Conservation (phyloP, 371 early-diverging fungal species). For the Mortierella sp. region DNA sequence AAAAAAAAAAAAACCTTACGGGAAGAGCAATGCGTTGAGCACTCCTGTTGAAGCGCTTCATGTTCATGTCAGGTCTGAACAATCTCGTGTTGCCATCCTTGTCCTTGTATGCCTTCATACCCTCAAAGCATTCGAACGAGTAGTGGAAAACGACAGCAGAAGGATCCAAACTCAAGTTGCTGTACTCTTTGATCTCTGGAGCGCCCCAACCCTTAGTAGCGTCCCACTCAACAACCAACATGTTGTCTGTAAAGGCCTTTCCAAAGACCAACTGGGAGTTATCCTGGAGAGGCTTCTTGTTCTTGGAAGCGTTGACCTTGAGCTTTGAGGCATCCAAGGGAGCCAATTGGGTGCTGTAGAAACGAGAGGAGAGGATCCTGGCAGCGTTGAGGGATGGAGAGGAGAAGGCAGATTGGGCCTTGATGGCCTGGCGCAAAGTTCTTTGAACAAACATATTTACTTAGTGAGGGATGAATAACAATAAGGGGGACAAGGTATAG, state of each 20-base stretch:
- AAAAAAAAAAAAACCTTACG: slow-evolving; percentile 56
- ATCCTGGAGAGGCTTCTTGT: slow-evolving; percentile 74
- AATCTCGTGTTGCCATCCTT: slow-evolving; percentile 84
- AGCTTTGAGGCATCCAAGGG: slow-evolving; percentile 63
- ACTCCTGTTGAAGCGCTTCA: slow-evolving; percentile 83
- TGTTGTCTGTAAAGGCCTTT: slow-evolving; percentile 93
- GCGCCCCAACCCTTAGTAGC: slow-evolving; percentile 82
- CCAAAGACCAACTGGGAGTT: slow-evolving; percentile 92
- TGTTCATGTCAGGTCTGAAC: slow-evolving; percentile 94
- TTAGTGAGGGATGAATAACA: neutral
- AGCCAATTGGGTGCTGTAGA: slow-evolving; percentile 33
- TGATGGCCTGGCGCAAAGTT: slow-evolving; percentile 49
- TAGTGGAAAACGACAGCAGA: slow-evolving; percentile 95
- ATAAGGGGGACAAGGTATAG: neutral
- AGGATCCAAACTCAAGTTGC: slow-evolving; percentile 85
- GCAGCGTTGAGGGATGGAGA: slow-evolving; percentile 25
- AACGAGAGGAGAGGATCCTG: slow-evolving; percentile 46
- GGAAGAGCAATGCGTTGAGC: slow-evolving; percentile 88
- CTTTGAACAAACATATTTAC: slow-evolving; percentile 50
- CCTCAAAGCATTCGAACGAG: slow-evolving; percentile 94
- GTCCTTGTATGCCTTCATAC: slow-evolving; percentile 93
- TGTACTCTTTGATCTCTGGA: slow-evolving; percentile 85
- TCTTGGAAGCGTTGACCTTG: slow-evolving; percentile 57
- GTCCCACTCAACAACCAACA: slow-evolving; percentile 88
- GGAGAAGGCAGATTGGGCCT: slow-evolving; percentile 38